Percentiles rank a stretch among this genome's conserved stretches.
Conservation (phyloP, 495 filamentous ascomycete genomes). For the Friedmanniomyces endolithicus region DNA sequence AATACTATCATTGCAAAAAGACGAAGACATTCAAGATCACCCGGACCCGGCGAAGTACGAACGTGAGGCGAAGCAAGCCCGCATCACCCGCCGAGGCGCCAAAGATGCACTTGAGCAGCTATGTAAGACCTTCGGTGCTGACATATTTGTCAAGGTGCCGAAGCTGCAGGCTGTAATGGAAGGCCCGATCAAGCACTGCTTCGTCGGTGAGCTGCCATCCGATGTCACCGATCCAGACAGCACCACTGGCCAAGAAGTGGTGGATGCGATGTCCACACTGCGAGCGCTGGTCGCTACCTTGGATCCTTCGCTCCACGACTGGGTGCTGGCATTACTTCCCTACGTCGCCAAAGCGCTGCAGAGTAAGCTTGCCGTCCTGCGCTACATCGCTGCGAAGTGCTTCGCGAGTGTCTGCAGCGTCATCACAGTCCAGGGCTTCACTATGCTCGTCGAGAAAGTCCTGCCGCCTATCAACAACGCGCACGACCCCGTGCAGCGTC, state of each 20-base stretch:
- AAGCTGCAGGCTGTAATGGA: conserved; percentile 70
- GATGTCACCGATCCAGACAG: conserved; percentile 55
- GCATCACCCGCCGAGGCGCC: conserved; percentile 79
- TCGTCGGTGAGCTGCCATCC: conserved; percentile 56
- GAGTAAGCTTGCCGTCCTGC: conserved; percentile 75
- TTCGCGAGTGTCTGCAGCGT: conserved; percentile 95
- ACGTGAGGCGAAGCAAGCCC: conserved; percentile 68
- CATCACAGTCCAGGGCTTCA: conserved; percentile 88
- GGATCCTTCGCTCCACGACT: conserved; percentile 55
- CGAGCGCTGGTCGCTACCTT: conserved; percentile 81
- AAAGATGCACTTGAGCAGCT: conserved; percentile 91
- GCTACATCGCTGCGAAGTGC: conserved; percentile 95
- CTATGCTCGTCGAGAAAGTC: conserved; percentile 84
- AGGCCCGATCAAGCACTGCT: conserved; percentile 58
- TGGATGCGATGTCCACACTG: conserved; percentile 86
- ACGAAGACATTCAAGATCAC: conserved; percentile 90
- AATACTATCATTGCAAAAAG: conserved; percentile 85
- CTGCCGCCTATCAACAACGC: conserved; percentile 81
- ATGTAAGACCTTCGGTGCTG: conserved; percentile 58
- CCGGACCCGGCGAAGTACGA: conserved; percentile 80
- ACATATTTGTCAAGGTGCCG: conserved; percentile 67
- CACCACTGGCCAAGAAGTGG: conserved; percentile 73
- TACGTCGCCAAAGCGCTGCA: conserved; percentile 74
- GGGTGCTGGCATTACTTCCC: conserved; percentile 74
- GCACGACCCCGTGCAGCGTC: conserved; percentile 69